Percentiles rank a stretch among this genome's conserved stretches.
These are phyloP conservation scores for Daldinia decipiens DNA, from an alignment of 495 filamentous ascomycete genomes.

Conservation along the genomic window DNA sequence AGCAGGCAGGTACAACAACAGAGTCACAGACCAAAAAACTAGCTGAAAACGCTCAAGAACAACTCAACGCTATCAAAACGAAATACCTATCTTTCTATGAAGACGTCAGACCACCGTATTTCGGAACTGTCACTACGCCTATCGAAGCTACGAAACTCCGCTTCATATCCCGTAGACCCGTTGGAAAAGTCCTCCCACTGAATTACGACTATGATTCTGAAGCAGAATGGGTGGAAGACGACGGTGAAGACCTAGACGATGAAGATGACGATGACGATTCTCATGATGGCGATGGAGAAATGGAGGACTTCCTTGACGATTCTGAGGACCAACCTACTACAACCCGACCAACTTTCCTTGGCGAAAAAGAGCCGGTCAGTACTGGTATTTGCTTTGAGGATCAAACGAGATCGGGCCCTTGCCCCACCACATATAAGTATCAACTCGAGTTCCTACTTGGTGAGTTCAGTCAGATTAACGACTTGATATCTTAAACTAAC, in stretches of 20 bases:
- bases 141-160: slow-evolving; percentile 54
- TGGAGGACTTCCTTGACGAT: slow-evolving; percentile 82
- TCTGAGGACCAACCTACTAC: slow-evolving; percentile 60
- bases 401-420: slow-evolving; percentile 52
- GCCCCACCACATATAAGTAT: slow-evolving; percentile 62
- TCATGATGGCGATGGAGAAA: slow-evolving; percentile 69
- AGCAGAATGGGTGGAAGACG: slow-evolving; percentile 93
- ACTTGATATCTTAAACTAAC: slow-evolving; percentile 22
- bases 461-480: slow-evolving; percentile 51
- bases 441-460: slow-evolving; percentile 78
- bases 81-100: slow-evolving; percentile 85
- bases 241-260: slow-evolving; percentile 75
- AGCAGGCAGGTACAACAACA: slow-evolving; percentile 34
- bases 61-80: slow-evolving; percentile 71
- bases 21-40: slow-evolving; percentile 60
- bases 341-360: slow-evolving; percentile 54
- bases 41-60: slow-evolving; percentile 55
- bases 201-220: slow-evolving; percentile 98
- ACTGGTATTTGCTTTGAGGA: slow-evolving; percentile 88
- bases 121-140: slow-evolving; percentile 77
- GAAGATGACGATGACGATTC: slow-evolving; percentile 85
- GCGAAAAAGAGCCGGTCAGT: slow-evolving; percentile 78
- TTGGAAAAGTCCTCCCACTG: slow-evolving; percentile 70
- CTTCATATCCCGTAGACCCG: slow-evolving; percentile 76
- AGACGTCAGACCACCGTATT: slow-evolving; percentile 91